phyloP scores from a whole-genome alignment of 116 monocot species.

The Papilionanthe hybrid region DNA sequence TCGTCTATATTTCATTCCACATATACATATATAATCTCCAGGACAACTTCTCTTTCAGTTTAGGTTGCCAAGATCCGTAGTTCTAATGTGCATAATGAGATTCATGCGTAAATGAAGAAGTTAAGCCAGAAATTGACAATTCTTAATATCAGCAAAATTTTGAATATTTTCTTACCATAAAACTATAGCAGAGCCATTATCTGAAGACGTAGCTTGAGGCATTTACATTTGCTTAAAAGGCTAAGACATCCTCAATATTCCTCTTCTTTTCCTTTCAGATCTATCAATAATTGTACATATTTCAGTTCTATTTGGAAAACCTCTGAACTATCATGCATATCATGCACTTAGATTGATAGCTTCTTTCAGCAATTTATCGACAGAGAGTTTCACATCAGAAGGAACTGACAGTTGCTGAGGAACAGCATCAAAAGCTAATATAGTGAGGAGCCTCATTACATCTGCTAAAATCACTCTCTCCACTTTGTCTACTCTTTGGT shows the following conservation, averaged over 20 bases:
- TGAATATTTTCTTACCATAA: background rate
- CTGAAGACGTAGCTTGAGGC: too few species aligned
- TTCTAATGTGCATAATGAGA: background rate
- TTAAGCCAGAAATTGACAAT: too few species aligned
- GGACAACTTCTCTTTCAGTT: background rate
- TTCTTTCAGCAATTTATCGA: conserved; percentile 42
- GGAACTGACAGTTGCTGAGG: conserved; percentile 28
- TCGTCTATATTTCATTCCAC: background rate
- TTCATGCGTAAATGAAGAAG: background rate
- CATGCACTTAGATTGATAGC: conserved; percentile 35
- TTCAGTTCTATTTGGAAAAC: too few species aligned
- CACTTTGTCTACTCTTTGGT: conserved; percentile 25
- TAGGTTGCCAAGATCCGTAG: background rate
- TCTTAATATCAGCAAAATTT: too few species aligned
- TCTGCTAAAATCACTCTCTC: conserved; percentile 42
- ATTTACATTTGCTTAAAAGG: too few species aligned
- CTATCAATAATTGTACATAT: too few species aligned
- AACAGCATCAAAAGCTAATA: conserved; percentile 32
- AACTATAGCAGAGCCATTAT: background rate
- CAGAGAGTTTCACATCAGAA: conserved; percentile 35
- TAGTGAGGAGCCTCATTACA: conserved; percentile 39
- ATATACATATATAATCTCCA: too few species aligned
- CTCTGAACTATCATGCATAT: conserved; percentile 9
- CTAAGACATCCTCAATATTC: too few species aligned
- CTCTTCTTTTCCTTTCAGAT: too few species aligned